Evolutionary conservation across 2,329 filamentous ascomycete species (phyloP).

Genomic region (Colletotrichum sojae): DNA sequence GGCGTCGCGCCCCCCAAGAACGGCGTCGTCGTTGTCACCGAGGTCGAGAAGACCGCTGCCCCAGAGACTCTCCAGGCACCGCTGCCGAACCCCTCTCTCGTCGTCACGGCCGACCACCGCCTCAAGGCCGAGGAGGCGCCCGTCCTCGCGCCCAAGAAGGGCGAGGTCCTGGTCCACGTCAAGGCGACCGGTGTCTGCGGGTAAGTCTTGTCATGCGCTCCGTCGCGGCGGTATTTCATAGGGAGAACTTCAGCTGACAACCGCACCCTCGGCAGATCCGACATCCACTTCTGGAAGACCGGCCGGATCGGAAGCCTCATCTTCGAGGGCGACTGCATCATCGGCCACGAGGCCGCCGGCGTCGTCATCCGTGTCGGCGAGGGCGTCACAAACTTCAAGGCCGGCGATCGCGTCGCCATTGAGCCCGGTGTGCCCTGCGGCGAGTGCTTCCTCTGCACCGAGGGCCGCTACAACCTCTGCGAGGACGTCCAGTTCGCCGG

Average conservation of each 20-base stretch:
- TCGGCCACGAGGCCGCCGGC: slow-evolving; percentile 76
- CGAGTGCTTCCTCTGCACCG: slow-evolving; percentile 70
- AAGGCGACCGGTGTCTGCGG: slow-evolving; percentile 76
- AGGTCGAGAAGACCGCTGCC: slow-evolving; percentile 12
- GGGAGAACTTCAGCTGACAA: slow-evolving; percentile 11
- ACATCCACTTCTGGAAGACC: slow-evolving; percentile 78
- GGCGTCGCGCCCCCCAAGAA: slow-evolving; percentile 23
- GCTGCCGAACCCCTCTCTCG: slow-evolving; percentile 66
- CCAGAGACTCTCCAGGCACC: slow-evolving; percentile 45
- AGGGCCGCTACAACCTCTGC: slow-evolving; percentile 75
- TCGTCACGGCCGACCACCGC: slow-evolving; percentile 72
- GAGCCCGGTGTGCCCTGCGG: slow-evolving; percentile 77
- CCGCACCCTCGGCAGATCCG: slow-evolving; percentile 60
- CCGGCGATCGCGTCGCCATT: slow-evolving; percentile 76
- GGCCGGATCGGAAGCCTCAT: slow-evolving; percentile 75
- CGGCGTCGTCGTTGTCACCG: slow-evolving; percentile 18
- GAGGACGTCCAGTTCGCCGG: slow-evolving; percentile 73
- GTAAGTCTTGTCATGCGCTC: slow-evolving; percentile 49
- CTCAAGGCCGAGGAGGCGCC: slow-evolving; percentile 71
- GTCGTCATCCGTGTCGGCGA: slow-evolving; percentile 70
- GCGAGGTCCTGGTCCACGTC: slow-evolving; percentile 72
- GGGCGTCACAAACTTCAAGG: slow-evolving; percentile 65
- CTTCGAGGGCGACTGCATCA: slow-evolving; percentile 74
- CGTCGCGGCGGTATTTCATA: too few relatives aligned
- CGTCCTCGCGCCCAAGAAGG: slow-evolving; percentile 65